Base-by-base conservation (phyloP, 2,329 filamentous ascomycete species). In the Microcyclospora pomicola region DNA sequence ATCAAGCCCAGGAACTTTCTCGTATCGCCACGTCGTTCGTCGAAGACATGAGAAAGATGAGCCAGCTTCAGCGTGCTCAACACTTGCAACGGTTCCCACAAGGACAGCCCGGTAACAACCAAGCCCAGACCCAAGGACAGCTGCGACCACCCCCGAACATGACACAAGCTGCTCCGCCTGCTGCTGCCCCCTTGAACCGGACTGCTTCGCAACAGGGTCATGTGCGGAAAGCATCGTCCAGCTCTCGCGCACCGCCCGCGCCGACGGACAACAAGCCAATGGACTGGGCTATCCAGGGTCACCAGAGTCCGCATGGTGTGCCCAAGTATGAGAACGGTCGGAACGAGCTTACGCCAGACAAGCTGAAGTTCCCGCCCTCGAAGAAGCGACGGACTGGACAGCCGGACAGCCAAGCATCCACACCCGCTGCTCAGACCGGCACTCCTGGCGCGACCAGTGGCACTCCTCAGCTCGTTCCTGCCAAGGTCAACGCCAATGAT, bases 321-420 rank as follows among this genome's bases (percentile, higher is more conserved):
- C 72, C 74, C 7, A 67, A 68, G 42, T 72, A 70, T 36, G 72
- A 73, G 39, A 64, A 63, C 7, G 44, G 45, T 15, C 61, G 64
- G 14, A 66, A 64, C 14, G 62, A 66, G 35, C 63, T 77, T 35
- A 72, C 67, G 4, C 64, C 67, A 9, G 69, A 72, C 36, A 71
- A 75, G 44, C 62, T 79, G 34, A 69, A 73, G 34, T 56, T 77
- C 15, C 74, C 73, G 13, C 64, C 68, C 2, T 62, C 64, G 39
- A 78, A 77, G 61, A 71, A 66, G 49, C 64, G 66, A 37, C 75
- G 72, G 60, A 54, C 61, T 27, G 61, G 61, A 12, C 51, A 53
- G 15, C 37, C 50, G 5, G 56, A 51, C 27, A 66, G 59, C 40
- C 56, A 61, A 31, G 56, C 52, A 1, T 62, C 62, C 4, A 67